Evolutionary conservation across 2,329 filamentous ascomycete genomes (phyloP).

Genomic region (Fusarium compactum): DNA sequence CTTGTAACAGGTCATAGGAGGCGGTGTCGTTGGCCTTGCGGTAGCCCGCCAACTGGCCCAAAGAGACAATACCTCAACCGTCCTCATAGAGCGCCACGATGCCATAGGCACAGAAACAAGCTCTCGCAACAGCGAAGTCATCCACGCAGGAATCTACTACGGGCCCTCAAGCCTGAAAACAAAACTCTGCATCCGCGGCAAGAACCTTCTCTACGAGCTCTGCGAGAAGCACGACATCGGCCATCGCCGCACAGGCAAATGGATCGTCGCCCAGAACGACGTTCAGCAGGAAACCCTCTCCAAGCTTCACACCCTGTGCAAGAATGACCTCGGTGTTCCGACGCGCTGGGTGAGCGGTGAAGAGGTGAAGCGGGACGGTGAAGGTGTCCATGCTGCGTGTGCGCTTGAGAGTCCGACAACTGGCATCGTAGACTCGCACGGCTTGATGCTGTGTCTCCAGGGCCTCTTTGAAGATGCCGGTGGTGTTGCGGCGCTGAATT

Average conservation of each 20-base stretch:
- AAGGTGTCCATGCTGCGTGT: slow-evolving; percentile 77
- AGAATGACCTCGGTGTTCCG: slow-evolving; percentile 66
- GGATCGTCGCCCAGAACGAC: slow-evolving; percentile 89
- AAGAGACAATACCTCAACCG: slow-evolving; percentile 70
- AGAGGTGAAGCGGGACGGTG: slow-evolving; percentile 76
- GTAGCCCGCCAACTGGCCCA: slow-evolving; percentile 80
- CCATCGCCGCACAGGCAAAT: slow-evolving; percentile 85
- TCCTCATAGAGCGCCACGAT: slow-evolving; percentile 84
- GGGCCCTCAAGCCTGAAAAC: slow-evolving; percentile 82
- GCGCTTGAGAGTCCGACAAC: slow-evolving; percentile 84
- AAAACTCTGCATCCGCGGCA: slow-evolving; percentile 81
- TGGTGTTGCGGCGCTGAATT: slow-evolving; percentile 78
- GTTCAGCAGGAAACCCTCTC: slow-evolving; percentile 74
- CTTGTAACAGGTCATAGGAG: slow-evolving; percentile 64
- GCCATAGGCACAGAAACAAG: slow-evolving; percentile 86
- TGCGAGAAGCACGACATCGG: slow-evolving; percentile 76
- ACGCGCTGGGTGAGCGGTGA: slow-evolving; percentile 74
- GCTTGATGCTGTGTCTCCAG: slow-evolving; percentile 83
- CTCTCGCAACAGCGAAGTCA: slow-evolving; percentile 93
- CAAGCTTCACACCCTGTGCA: slow-evolving; percentile 61
- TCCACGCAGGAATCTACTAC: slow-evolving; percentile 96
- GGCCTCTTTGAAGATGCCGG: slow-evolving; percentile 82
- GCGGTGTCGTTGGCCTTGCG: slow-evolving; percentile 80
- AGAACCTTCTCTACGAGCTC: slow-evolving; percentile 80
- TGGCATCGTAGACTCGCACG: slow-evolving; percentile 90